Base-by-base conservation (phyloP, 768 basidiomycete species). In the Imleria badia region DNA sequence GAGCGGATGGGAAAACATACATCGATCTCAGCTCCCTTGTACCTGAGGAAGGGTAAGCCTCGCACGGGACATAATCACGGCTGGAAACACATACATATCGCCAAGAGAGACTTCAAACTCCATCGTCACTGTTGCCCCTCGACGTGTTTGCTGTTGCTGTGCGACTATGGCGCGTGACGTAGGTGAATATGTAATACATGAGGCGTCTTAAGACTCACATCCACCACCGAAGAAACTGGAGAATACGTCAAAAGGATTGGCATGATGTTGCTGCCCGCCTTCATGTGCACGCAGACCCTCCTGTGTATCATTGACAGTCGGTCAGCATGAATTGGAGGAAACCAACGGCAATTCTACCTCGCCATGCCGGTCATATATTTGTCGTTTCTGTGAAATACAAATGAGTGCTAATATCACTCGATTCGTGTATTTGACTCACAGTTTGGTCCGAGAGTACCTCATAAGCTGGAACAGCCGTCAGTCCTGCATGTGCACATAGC, bases 211-310 rank as follows among this genome's bases (percentile, higher is more conserved):
- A 46, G 34, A 81, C 84, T 70, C 52, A 88, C 87, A 81, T 58
- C 87, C 88, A 48, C 83, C 84, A 48, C 91, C 91, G 60, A 99
- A 99, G 79, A 98, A 97, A 63, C 76, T 87, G 39, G 88, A 83
- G 74, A 99, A 99, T 61, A 97, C 81, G 71, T 98, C 97, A 66
- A 98, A 94, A 19, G 96, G 95, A 67, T 98, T 94, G 20, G 82
- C 81, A 50, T 87, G 78, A 17, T 70, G 76, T 45, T 82, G 78
- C 58, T 89, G 87, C n/a, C 91, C 93, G 44, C 86, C 86, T 74
- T 95, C 93, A 48, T 91, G 91, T 31, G 90, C 90, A 70, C 91
- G 92, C 50, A 99, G 70, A 10, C 96, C 96, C 69, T 97, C 95
- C 82, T 94, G 60, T 50, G 22, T 51, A 30, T 23, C 44, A 44